Evolutionary conservation across 2,329 filamentous ascomycete genomes (phyloP).

Genomic region (Colletotrichum liaoningense): DNA sequence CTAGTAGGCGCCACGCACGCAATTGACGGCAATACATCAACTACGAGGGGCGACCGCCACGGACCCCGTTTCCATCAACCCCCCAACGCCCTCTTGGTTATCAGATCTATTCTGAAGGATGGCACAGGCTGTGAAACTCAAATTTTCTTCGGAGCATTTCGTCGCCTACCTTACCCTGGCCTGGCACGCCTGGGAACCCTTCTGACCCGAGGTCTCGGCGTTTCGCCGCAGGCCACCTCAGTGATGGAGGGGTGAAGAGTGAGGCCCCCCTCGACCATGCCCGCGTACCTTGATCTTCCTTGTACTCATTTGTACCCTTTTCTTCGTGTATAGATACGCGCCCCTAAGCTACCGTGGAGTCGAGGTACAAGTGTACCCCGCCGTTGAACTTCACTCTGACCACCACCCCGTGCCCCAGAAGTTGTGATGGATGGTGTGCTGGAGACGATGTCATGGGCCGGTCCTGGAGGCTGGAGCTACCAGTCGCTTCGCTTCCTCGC

Average conservation of each 20-base stretch:
- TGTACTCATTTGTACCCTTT: background rate
- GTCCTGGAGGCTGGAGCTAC: conserved; percentile 1
- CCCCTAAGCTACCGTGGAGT: background rate
- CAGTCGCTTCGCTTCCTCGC: conserved; percentile 2
- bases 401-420: conserved; percentile 11
- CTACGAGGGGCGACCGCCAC: background rate
- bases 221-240: background rate
- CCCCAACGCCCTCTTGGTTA: background rate
- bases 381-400: conserved; percentile 27
- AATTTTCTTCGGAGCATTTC: conserved; percentile 2
- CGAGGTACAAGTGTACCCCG: conserved; percentile 19
- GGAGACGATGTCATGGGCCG: conserved; percentile 28
- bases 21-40: background rate
- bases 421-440: conserved; percentile 12
- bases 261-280: background rate
- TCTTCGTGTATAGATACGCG: background rate
- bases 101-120: conserved; percentile 2
- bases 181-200: background rate
- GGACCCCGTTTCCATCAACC: background rate
- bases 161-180: background rate
- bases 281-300: background rate
- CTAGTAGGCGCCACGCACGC: background rate
- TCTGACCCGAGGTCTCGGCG: conserved; percentile 8
- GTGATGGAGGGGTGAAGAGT: background rate
- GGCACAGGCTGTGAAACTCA: background rate